Evolutionary conservation across 192 early-diverging fungal genomes (phyloP).

Genomic region (Podochytrium sp.): DNA sequence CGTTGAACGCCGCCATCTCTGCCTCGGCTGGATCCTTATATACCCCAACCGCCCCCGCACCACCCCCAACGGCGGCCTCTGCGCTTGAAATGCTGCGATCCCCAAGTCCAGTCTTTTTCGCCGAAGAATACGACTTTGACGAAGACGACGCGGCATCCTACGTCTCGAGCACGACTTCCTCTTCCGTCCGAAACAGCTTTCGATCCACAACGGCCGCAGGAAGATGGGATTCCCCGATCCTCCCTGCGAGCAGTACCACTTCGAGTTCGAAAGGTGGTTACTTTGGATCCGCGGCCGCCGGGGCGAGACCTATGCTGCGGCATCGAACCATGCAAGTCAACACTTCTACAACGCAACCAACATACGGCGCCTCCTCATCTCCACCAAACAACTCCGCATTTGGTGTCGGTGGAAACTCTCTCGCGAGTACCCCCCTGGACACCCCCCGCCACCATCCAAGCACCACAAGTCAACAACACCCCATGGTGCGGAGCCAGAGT

Average conservation of each 20-base stretch:
- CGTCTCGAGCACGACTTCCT: constrained; percentile 23
- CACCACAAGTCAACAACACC: too few relatives aligned
- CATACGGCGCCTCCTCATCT: too few relatives aligned
- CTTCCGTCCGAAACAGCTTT: constrained; percentile 21
- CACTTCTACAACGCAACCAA: too few relatives aligned
- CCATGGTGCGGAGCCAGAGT: constrained; percentile 49
- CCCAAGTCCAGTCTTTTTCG: constrained; percentile 47
- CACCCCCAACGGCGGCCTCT: not conserved
- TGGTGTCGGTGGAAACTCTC: too few relatives aligned
- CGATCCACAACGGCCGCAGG: not conserved
- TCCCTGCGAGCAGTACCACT: not conserved
- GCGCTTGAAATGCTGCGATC: constrained; percentile 35
- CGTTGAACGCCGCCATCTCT: too few relatives aligned
- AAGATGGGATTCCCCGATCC: not conserved
- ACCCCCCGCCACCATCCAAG: too few relatives aligned
- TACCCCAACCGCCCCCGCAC: constrained; percentile 14
- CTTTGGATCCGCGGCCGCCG: not conserved
- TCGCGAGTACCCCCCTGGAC: too few relatives aligned
- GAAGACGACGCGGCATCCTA: constrained; percentile 39
- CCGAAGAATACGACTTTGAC: constrained; percentile 43
- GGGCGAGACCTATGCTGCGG: not conserved
- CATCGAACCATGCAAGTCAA: not conserved
- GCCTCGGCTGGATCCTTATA: not conserved
- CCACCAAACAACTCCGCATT: too few relatives aligned
- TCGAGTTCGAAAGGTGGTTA: not conserved